Base-by-base conservation (phyloP, 2,329 filamentous ascomycete species). In the Fusarium decemcellulare region DNA sequence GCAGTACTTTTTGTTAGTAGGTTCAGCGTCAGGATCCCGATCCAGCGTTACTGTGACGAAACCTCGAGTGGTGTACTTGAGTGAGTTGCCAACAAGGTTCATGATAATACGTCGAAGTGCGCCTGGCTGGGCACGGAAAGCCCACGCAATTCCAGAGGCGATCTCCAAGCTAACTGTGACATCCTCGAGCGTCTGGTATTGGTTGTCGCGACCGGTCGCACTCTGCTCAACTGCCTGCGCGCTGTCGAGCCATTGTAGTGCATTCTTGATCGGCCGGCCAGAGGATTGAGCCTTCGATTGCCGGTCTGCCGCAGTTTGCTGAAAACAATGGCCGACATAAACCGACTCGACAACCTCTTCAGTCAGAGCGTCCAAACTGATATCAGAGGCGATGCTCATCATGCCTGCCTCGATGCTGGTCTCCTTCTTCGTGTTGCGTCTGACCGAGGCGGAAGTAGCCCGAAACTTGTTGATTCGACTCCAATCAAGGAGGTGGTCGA, bases 61-160 rank as follows among this genome's bases (percentile, higher is more conserved):
- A 5, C 81, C 81, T 1, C 65, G 61, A 0, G 39, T 63, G 0
- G 88, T 91, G 65, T 89, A 91, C 70, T 91, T 91, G 67, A 91
- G 80, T 0, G 89, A 81, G 70, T 91, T 91, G 6, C 88, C 87
- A 34, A 90, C 85, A 1, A 91, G 69, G 57, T 91, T 91, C 86
- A 90, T 89, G 23, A 91, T 80, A 39, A 91, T 85, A 1, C 88
- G 82, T 18, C 82, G 76, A 8, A 83, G 52, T 0, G 82, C 82
- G 2, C 89, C 88, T 0, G 86, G 82, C 57, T 90, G 85, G 0
- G 85, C 83, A 18, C 83, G 79, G 67, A 88, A 89, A 1, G 79
- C 75, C 87, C 89, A 91, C n/a, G 74, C 80, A 66, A 59, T 81
- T 62, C 18, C 79, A 59, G 73, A 81, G 2, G 85, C 82, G 18